Evolutionary conservation across 2,329 filamentous ascomycete species (phyloP), one percentile per base, ranked within the genome.

Genomic region (Talaromyces marneffei): DNA sequence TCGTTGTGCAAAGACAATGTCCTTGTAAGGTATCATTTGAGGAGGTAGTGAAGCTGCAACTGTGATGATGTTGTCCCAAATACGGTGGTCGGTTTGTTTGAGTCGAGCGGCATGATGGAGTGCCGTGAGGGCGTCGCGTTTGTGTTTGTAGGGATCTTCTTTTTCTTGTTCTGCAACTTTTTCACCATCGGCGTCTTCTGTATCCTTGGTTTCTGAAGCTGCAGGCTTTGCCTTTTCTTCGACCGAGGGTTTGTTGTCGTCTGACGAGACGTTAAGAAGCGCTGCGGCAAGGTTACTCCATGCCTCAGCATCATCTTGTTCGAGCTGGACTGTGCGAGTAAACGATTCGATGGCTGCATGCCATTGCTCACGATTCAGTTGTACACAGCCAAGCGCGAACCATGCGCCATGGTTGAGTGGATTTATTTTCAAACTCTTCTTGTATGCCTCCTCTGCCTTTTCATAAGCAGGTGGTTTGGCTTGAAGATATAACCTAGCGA

Each of bases 41-140:
- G 93, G 92, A 0, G 82, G 82, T 29, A 94, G 83, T 1, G 91
- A 89, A 0, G 90, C 85, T 0, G 90, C 89, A 23, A 97, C 87
- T 0, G 92, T 94, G 61, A 99, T 84, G 16, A 97, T 88, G 69
- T 99, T 99, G 72, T 96, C 91, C 93, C 93, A 97, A 73, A 99
- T 97, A 67, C 91, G 87, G 83, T 89, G 90, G 77, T 93, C 93
- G 68, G 92, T 87, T 74, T 91, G 84, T 56, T 95, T 91, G 25
- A 96, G 84, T 4, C 85, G 83, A 0, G 92, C 91, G 9, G 92
- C 94, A 65, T 90, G 88, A 72, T 96, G 94, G 75, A 96, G 91
- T 0, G 94, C 93, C 5, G 84, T 80, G 0, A 99, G 83, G 0
- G 94, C 87, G 71, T 96, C 91, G 0, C 83, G 79, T 1, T 92